Evolutionary conservation across 306 rosid genomes (phyloP), one percentile per base, ranked within the genome.

Genomic region (Pachyrhizus erosus): DNA sequence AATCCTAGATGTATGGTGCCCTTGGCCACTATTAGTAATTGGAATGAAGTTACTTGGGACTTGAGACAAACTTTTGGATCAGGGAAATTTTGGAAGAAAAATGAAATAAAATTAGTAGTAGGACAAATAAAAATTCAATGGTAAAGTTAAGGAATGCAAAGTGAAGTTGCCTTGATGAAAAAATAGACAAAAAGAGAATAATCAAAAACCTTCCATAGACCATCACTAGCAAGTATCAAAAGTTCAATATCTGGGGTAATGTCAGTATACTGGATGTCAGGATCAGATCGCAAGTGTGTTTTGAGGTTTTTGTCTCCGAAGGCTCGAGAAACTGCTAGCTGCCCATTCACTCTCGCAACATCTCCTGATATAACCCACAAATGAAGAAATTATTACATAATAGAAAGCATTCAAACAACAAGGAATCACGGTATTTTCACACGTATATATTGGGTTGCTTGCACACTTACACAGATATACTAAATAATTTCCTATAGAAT

Each of bases 231-330:
- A 45, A 89, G 89, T 78, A 92, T 89, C 80, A 94, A 89, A 86
- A 94, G 71, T 65, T 89, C 93, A 8, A 86, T 67, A 43, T 89
- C 89, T 9, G 87, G 70, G 64, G 77, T 55, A 40, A 91, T 75
- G 62, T 91, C 88, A 26, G 74, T 57, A 76, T 55, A 31, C 77
- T 49, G 88, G 49, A 91, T 37, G 84, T 93, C 97, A 0, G 98
- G 98, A 84, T 93, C 98, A 20, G 94, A 93, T 85, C 97, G 87
- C 75, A 93, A 45, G 85, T 91, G 98, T 26, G 87, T 74, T 83
- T 93, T 93, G 43, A 93, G 98, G 83, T 93, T 93, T 86, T 91
- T 93, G 92, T 93, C 97, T 39, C 98, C 97, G n/a, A 93, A 93
- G 10, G 98, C 98, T 78, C 98, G 89, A 83, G 98, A 93, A 80